These are phyloP conservation scores for Trichosporon sp. DNA, from an alignment of 1,284 basidiomycete species.

Conservation along the genomic window DNA sequence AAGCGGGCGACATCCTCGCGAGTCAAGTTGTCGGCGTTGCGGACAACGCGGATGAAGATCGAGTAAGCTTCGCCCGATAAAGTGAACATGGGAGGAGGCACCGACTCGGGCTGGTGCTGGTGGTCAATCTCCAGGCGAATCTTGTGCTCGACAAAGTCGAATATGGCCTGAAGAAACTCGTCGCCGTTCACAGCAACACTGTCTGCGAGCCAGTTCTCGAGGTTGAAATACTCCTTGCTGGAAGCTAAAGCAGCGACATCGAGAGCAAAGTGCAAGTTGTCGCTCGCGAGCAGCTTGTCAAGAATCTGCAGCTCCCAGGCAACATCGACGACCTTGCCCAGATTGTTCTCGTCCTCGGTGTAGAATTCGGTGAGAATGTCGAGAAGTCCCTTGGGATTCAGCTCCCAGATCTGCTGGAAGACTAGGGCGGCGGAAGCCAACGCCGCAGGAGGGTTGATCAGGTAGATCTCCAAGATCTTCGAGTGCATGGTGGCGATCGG, in stretches of 20 bases:
- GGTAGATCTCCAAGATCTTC: constrained; percentile 82
- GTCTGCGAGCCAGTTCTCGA: constrained; percentile 93
- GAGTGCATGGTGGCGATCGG: constrained; percentile 80
- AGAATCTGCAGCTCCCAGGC: constrained; percentile 91
- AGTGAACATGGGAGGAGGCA: constrained; percentile 51
- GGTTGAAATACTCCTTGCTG: constrained; percentile 84
- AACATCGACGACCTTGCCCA: constrained; percentile 89
- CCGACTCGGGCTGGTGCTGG: constrained; percentile 59
- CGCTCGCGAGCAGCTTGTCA: constrained; percentile 78
- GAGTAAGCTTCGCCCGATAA: constrained; percentile 65
- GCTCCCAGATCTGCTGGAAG: constrained; percentile 93
- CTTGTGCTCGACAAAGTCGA: constrained; percentile 83
- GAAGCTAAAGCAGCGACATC: constrained; percentile 92
- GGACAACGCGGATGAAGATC: constrained; percentile 80
- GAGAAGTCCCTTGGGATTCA: constrained; percentile 75
- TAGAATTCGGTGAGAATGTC: constrained; percentile 87
- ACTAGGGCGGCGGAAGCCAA: constrained; percentile 93
- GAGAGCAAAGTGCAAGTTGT: constrained; percentile 78
- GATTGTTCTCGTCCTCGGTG: constrained; percentile 83
- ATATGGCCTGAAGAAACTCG: constrained; percentile 79
- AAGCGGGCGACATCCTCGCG: constrained; percentile 77
- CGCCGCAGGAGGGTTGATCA: constrained; percentile 56
- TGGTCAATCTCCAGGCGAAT: constrained; percentile 78
- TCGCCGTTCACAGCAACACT: constrained; percentile 72
- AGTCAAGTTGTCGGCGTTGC: constrained; percentile 54